phyloP scores from a whole-genome alignment of 176 grass and related monocot genomes.

The Oryza glumipatula region DNA sequence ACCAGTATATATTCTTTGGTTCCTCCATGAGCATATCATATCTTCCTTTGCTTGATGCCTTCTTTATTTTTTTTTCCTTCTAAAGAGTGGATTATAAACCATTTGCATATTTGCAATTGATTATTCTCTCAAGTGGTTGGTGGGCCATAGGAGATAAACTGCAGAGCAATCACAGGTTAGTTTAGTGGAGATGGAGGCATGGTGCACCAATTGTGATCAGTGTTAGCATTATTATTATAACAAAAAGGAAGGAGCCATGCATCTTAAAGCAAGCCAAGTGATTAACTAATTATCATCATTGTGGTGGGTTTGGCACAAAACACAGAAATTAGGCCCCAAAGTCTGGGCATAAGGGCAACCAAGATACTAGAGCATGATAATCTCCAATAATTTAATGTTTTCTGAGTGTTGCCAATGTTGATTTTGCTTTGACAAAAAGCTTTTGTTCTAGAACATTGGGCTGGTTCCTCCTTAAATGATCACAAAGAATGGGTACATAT shows the following conservation, averaged over 20 bases:
- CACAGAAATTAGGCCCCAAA: slow-evolving; percentile 46
- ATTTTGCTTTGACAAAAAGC: slow-evolving; percentile 40
- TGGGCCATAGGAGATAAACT: slow-evolving; percentile 51
- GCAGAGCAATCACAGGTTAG: slow-evolving; percentile 44
- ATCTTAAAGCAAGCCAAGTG: slow-evolving; percentile 31
- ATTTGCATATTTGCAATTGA: slow-evolving; percentile 37
- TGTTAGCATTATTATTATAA: slow-evolving; percentile 10
- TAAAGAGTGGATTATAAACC: slow-evolving; percentile 42
- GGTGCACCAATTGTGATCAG: slow-evolving; percentile 34
- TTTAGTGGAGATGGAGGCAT: slow-evolving; percentile 55
- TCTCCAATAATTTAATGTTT: neutral
- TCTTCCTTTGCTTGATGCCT: slow-evolving; percentile 42
- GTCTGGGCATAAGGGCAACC: slow-evolving; percentile 29
- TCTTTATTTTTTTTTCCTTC: neutral
- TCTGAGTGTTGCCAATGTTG: slow-evolving; percentile 32
- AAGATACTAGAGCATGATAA: slow-evolving; percentile 3
- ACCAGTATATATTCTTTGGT: slow-evolving; percentile 45
- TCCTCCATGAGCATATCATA: slow-evolving; percentile 36
- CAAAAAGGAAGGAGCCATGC: slow-evolving; percentile 23
- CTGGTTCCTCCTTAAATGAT: neutral
- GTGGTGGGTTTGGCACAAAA: slow-evolving; percentile 47
- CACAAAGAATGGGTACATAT: neutral
- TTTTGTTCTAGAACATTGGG: slow-evolving; percentile 47
- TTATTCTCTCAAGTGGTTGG: slow-evolving; percentile 48
- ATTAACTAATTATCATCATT: slow-evolving; percentile 38